phyloP scores from a whole-genome alignment of 768 basidiomycete species.

The Tylopilus plumbeoviolaceoides region DNA sequence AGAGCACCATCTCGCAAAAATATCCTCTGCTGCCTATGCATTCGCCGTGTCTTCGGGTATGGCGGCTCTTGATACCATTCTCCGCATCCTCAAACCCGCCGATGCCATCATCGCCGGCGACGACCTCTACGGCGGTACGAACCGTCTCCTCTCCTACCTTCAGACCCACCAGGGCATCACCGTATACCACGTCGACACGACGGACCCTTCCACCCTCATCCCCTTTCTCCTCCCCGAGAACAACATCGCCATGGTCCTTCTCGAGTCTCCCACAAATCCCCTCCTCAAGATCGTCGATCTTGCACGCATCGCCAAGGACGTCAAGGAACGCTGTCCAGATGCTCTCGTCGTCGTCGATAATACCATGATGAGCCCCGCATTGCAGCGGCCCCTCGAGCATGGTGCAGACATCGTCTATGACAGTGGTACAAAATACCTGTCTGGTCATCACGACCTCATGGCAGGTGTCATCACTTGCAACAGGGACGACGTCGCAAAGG shows the following conservation, averaged over 20 bases:
- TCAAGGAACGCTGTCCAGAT: slow-evolving; percentile 77
- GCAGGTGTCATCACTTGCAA: slow-evolving; percentile 93
- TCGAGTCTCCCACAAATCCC: slow-evolving; percentile 97
- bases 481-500: slow-evolving; percentile 86
- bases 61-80: slow-evolving; percentile 95
- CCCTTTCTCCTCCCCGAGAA: slow-evolving; percentile 56
- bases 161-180: slow-evolving; percentile 82
- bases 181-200: slow-evolving; percentile 94
- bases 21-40: slow-evolving; percentile 87
- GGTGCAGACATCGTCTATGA: slow-evolving; percentile 98
- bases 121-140: slow-evolving; percentile 96
- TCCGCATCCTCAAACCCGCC: slow-evolving; percentile 92
- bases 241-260: slow-evolving; percentile 90
- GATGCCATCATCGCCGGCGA: slow-evolving; percentile 95
- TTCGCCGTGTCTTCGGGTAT: slow-evolving; percentile 95
- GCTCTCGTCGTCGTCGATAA: slow-evolving; percentile 92
- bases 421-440: slow-evolving; percentile 95
- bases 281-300: slow-evolving; percentile 93
- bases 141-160: slow-evolving; percentile 89
- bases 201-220: slow-evolving; percentile 58
- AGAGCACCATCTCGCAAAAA: slow-evolving; percentile 98
- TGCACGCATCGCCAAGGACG: slow-evolving; percentile 73
- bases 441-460: slow-evolving; percentile 99
- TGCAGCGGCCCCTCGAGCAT: slow-evolving; percentile 91
- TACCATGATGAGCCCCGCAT: slow-evolving; percentile 99